Evolutionary conservation across 2,329 filamentous ascomycete genomes (phyloP).

Genomic region (Aspergillus fijiensis): DNA sequence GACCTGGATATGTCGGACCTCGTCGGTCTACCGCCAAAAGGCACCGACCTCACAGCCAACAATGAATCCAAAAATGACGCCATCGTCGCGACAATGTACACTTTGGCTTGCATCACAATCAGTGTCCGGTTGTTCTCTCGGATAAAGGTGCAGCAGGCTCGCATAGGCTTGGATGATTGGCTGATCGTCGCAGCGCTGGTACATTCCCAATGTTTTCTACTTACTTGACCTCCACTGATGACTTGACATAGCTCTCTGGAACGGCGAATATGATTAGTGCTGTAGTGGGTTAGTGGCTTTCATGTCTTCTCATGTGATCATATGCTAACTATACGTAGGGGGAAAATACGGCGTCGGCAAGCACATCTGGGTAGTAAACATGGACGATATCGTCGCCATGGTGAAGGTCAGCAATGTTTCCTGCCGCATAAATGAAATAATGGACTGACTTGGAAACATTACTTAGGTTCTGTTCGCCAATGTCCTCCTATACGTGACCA

Average conservation of each 20-base stretch:
- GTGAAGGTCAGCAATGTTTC: background rate
- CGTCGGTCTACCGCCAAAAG: background rate
- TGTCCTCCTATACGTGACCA: constrained; percentile 15
- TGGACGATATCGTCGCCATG: constrained; percentile 10
- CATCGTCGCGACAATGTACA: background rate
- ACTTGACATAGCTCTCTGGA: background rate
- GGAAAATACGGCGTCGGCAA: constrained; percentile 18
- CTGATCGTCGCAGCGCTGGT: constrained; percentile 1
- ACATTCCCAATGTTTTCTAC: background rate
- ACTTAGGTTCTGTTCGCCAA: constrained; percentile 18
- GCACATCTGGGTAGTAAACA: constrained; percentile 18
- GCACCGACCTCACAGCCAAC: background rate
- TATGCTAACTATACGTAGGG: background rate
- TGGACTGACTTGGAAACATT: background rate
- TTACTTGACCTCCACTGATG: background rate
- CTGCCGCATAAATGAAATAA: background rate
- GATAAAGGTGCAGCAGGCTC: background rate
- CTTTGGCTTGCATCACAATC: background rate
- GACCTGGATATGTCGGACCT: background rate
- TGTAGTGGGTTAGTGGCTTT: background rate
- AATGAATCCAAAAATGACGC: background rate
- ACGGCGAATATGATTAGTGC: constrained; percentile 4
- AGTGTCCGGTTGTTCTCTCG: constrained; percentile 3
- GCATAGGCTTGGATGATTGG: constrained; percentile 2
- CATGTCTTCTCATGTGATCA: background rate